phyloP scores from a whole-genome alignment of 768 basidiomycete genomes.

The Podaxis carcinomalis region DNA sequence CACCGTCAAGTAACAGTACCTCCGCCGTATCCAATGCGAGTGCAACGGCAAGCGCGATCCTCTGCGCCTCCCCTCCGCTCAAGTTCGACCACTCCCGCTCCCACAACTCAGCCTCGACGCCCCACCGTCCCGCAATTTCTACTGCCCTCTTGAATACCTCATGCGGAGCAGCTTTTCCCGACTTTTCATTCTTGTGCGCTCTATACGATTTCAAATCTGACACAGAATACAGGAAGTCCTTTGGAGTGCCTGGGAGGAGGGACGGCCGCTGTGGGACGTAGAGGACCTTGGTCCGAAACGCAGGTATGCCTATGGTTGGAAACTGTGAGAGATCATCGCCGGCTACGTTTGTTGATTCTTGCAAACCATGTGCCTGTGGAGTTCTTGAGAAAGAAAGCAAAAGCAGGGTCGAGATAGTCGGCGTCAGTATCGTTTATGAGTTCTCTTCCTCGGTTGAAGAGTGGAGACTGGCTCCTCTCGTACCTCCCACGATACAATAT shows the following conservation, averaged over 20 bases:
- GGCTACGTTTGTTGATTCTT: background rate
- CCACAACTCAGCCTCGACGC: constrained; percentile 67
- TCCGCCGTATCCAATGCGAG: constrained; percentile 73
- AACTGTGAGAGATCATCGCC: constrained; percentile 8
- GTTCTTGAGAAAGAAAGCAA: constrained; percentile 28
- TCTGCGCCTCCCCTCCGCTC: constrained; percentile 85
- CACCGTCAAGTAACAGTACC: constrained; percentile 77
- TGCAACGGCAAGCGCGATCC: constrained; percentile 75
- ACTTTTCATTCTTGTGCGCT: background rate
- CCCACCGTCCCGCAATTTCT: constrained; percentile 61
- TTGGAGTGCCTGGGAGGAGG: constrained; percentile 77
- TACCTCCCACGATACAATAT: constrained; percentile 67
- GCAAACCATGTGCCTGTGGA: constrained; percentile 44
- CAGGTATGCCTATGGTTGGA: constrained; percentile 51
- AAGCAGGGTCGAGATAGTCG: background rate
- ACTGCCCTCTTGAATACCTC: constrained; percentile 34
- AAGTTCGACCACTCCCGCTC: constrained; percentile 73
- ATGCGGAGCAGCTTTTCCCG: constrained; percentile 14
- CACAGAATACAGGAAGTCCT: constrained; percentile 54
- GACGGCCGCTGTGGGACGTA: constrained; percentile 90
- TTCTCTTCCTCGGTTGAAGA: background rate
- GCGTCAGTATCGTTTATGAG: background rate
- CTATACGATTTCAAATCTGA: constrained; percentile 1
- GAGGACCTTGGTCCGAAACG: constrained; percentile 71
- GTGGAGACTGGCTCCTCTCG: constrained; percentile 7